Evolutionary conservation across 306 rosid species (phyloP), one percentile per base, ranked within the genome.

Genomic region (Lathyrus sativus): DNA sequence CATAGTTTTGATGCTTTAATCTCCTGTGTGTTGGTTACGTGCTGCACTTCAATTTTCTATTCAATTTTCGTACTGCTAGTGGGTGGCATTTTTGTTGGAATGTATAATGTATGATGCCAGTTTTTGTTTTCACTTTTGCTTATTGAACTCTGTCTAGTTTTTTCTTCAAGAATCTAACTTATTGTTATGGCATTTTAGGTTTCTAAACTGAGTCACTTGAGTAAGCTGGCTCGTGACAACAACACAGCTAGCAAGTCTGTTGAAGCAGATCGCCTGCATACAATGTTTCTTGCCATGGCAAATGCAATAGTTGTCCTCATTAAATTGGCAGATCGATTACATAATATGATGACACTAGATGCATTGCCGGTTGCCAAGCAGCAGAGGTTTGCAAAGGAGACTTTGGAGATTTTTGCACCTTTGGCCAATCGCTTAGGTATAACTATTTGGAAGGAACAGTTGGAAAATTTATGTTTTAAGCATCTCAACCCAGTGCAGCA

Each of bases 281-380:
- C 99, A 33, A 95, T 90, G 97, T 90, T 95, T 73, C 96, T 95
- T 66, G 99, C 95, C 26, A 95, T 95, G 99, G 95, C 95, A 3
- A 97, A 95, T 85, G 96, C 99, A 7, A 86, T 97, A 67, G 96
- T 97, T 41, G 99, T 95, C 55, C 97, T 95, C 67, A 84, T 95
- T 29, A 95, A 95, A 81, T 80, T 90, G 82, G 97, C 97, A 0
- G 97, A 95, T 75, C 91, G 99, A 29, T 71, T 95, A 17, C 99
- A 95, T 85, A 95, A 95, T 74, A 95, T 95, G 99, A 81, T 78
- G 84, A 90, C 99, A 5, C 81, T 95, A 8, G 97, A 88, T 67
- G 96, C 95, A 62, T 73, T 95, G 61, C 87, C 96, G 14, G 67
- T 67, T 45, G 78, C 77, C 43, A 95, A 95, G 81, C 96, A 68